These are phyloP conservation scores for Apiospora arundinis DNA, from an alignment of 2,329 filamentous ascomycete genomes.

Conservation along the genomic window DNA sequence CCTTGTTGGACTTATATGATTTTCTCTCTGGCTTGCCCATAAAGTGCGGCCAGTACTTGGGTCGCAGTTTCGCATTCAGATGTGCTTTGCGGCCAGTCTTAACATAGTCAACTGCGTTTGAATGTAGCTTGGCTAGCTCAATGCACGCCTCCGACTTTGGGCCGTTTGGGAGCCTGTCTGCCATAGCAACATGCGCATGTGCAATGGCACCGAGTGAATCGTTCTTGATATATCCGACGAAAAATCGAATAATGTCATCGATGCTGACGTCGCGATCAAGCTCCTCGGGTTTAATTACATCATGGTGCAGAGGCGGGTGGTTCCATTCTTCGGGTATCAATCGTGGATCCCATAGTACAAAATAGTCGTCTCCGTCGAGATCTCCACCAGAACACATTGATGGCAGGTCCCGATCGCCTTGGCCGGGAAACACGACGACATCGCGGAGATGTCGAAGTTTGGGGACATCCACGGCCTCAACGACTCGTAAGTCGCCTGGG, in stretches of 20 bases:
- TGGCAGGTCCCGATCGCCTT: constrained; percentile 81
- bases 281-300: constrained; percentile 59
- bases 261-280: constrained; percentile 70
- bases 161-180: constrained; percentile 68
- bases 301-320: constrained; percentile 78
- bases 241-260: constrained; percentile 81
- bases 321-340: constrained; percentile 77
- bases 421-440: constrained; percentile 86
- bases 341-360: constrained; percentile 86
- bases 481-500: constrained; percentile 88
- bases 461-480: constrained; percentile 79
- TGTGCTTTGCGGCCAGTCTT: constrained; percentile 84
- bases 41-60: constrained; percentile 79
- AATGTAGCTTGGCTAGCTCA: constrained; percentile 80
- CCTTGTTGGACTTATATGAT: constrained; percentile 70
- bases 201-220: constrained; percentile 83
- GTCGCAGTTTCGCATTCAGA: constrained; percentile 67
- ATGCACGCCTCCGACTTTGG: constrained; percentile 75
- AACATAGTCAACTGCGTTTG: constrained; percentile 89
- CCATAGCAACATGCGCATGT: constrained; percentile 77
- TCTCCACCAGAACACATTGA: constrained; percentile 98
- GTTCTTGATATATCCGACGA: constrained; percentile 92
- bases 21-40: constrained; percentile 67
- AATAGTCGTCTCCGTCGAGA: constrained; percentile 93
- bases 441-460: constrained; percentile 79